Base-by-base conservation (phyloP, 495 filamentous ascomycete species). In the Thermothielavioides terrestris region DNA sequence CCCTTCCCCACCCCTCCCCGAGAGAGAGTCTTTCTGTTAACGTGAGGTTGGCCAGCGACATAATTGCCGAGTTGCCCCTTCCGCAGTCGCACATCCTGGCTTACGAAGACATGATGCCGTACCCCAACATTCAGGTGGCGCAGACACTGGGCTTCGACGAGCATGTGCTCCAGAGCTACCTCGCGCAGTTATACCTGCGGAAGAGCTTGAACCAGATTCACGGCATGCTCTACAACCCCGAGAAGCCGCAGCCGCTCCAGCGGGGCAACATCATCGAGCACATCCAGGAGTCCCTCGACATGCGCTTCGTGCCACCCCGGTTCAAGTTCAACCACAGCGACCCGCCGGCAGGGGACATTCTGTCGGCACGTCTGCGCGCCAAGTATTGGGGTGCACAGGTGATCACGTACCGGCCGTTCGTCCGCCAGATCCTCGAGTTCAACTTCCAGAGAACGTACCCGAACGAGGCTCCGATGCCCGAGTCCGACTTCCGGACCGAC, bases 371-470 rank as follows among this genome's bases (percentile, higher is more conserved):
- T 4, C 75, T 96, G 42, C 81, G 92, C 23, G 92, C 88, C 6
- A 98, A 98, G 59, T 96, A 91, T 65, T 96, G 88, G 68, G 92
- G 92, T 20, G 91, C 89, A 0, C 77, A 80, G 35, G 89, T 94
- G 40, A 89, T 98, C 60, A 89, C 92, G 14, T 85, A 91, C 61
- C 77, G 92, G 30, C 87, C 86, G 2, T 85, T 92, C 52, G 66
- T 98, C 64, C 81, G 59, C 72, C 77, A 49, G 65, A 91, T 62
- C 67, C 86, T 75, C 54, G 70, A 68, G 61, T 45, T 66, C 65
- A 56, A 70, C 61, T 37, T 64, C 14, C 57, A 59, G 36, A 61
- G 44, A 26, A 45, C 23, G 34, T 56, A 50, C 65, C 74, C 28
- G 20, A 60, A 62, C 22, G 41, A 37, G 35, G 15, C 44, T 15